Conservation (phyloP, 1,284 basidiomycete species). For the Peniophora sp. region DNA sequence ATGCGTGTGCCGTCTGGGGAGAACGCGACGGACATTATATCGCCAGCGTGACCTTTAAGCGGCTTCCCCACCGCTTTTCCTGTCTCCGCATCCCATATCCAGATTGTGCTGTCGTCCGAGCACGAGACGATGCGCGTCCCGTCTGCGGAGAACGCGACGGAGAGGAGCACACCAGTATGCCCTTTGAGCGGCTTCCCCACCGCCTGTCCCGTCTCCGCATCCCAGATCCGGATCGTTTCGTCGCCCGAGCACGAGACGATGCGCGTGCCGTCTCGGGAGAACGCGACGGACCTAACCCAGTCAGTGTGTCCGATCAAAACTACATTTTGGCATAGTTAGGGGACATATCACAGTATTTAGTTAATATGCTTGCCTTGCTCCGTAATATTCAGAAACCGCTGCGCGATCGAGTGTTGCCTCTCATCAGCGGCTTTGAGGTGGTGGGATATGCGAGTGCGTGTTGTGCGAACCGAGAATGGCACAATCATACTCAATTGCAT, state of each 20-base stretch:
- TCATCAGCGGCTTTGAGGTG: no score
- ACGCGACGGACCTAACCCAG: conserved; percentile 11
- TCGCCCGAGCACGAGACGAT: conserved; percentile 9
- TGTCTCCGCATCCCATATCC: conserved; percentile 1
- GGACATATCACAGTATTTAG: conserved; percentile 21
- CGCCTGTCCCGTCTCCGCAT: conserved; percentile 3
- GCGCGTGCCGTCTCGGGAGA: conserved; percentile 7
- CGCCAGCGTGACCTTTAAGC: neutral
- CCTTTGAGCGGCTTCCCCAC: conserved; percentile 1
- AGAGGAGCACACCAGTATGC: conserved; percentile 4
- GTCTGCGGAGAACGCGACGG: conserved; percentile 8
- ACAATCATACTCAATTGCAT: no score
- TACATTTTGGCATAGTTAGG: conserved; percentile 3
- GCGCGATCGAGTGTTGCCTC: no score
- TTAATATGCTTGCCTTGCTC: conserved; percentile 23
- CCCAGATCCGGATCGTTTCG: conserved; percentile 9
- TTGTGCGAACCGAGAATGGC: no score
- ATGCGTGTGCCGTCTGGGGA: neutral
- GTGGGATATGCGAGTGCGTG: no score
- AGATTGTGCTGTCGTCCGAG: neutral
- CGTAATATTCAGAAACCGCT: conserved; percentile 25
- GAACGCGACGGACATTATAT: neutral
- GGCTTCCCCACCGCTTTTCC: neutral
- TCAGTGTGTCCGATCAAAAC: conserved; percentile 16
- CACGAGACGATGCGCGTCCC: conserved; percentile 1